A percentile compares a stretch with the other conserved stretches of the same genome.
Evolutionary conservation across 441 rosid species (phyloP).

Genomic region (Raphanus hybrid): DNA sequence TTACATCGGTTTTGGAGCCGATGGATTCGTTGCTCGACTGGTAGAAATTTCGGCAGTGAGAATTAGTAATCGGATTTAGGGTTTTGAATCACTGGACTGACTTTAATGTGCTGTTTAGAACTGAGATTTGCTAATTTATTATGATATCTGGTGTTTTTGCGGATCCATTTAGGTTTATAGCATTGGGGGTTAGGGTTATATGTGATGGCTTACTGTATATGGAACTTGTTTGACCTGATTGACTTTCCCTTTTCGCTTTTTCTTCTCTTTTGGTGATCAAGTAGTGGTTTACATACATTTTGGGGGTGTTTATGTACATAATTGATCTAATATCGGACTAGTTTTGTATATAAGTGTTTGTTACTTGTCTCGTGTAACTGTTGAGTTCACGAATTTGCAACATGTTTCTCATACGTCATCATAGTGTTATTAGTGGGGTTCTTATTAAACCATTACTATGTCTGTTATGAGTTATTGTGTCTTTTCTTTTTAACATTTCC

Average conservation of each 20-base stretch:
- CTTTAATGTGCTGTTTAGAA: neutral
- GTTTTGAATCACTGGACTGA: slow-evolving; percentile 25
- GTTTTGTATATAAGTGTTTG: too few relatives aligned
- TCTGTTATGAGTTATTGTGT: neutral
- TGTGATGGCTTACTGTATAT: neutral
- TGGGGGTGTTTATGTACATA: too few relatives aligned
- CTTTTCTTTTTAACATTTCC: neutral
- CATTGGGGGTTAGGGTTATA: neutral
- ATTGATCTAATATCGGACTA: too few relatives aligned
- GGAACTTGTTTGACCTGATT: slow-evolving; percentile 13
- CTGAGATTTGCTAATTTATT: neutral
- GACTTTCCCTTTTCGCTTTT: neutral
- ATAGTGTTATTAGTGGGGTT: neutral
- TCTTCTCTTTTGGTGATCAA: too few relatives aligned
- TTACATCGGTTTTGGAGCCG: too few relatives aligned
- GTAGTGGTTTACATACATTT: too few relatives aligned
- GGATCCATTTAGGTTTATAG: neutral
- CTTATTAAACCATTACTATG: neutral
- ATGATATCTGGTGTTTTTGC: neutral
- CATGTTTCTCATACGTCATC: neutral
- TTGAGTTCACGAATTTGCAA: too few relatives aligned
- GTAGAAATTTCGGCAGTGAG: neutral
- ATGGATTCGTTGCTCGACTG: too few relatives aligned
- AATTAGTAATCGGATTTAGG: slow-evolving; percentile 13
- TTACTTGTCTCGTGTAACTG: too few relatives aligned